A percentile compares a stretch with the other conserved stretches of the same genome.
phyloP scores from a whole-genome alignment of 805 yeast species.

The Spathaspora arborariae region DNA sequence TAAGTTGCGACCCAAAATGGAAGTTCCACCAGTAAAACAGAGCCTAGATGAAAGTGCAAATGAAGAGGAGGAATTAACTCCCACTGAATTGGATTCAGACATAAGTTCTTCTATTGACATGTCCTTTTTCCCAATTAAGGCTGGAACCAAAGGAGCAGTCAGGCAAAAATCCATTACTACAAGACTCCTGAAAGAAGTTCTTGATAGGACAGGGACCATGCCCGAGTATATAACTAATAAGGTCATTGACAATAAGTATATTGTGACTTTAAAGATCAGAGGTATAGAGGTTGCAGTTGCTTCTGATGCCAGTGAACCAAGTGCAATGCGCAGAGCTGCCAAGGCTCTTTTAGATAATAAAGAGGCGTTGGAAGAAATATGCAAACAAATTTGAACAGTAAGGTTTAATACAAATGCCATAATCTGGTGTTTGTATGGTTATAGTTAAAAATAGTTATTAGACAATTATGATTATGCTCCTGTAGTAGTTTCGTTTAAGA shows the following conservation, averaged over 20 bases:
- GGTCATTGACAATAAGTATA: constrained; percentile 19
- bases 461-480: too few relatives aligned
- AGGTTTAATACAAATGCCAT: too few relatives aligned
- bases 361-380: constrained; percentile 10
- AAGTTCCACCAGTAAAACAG: constrained; percentile 6
- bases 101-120: constrained; percentile 7
- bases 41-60: too few relatives aligned
- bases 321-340: constrained; percentile 40
- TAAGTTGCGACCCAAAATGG: constrained; percentile 30
- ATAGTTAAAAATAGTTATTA: too few relatives aligned
- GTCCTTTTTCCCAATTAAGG: constrained; percentile 26
- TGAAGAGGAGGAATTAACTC: constrained; percentile 1
- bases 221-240: constrained; percentile 30
- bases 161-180: constrained; percentile 37
- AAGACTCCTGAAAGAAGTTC: constrained; percentile 35
- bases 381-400: too few relatives aligned
- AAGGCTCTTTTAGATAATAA: constrained; percentile 26
- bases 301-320: constrained; percentile 33
- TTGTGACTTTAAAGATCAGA: constrained; percentile 28
- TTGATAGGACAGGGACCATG: constrained; percentile 27
- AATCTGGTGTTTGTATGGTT: too few relatives aligned
- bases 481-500: too few relatives aligned
- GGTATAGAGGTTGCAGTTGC: constrained; percentile 29
- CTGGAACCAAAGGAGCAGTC: constrained; percentile 18
- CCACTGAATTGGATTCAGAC: neutral